Base-by-base conservation (phyloP, 192 early-diverging fungal species). In the Linnemannia schmuckeri region DNA sequence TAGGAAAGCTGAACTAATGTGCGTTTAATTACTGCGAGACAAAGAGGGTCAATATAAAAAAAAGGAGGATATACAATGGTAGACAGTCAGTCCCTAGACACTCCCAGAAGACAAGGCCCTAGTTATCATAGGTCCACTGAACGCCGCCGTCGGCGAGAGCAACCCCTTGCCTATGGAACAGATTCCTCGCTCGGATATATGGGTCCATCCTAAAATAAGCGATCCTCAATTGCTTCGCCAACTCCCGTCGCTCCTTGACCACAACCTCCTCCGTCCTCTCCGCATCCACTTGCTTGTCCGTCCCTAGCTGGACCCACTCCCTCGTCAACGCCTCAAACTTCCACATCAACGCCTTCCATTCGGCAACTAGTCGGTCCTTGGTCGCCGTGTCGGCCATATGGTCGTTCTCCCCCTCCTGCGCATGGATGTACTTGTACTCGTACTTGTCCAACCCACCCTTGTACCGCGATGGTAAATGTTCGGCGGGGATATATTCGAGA, bases 401-500 rank as follows among this genome's bases (percentile, higher is more conserved):
- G 27, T 44, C 24, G 83, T 92, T 93, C 70, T 94, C 93, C 10
- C 77, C 88, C 2, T 72, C 63, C 4, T 63, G 18, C 5, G 78
- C 72, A 27, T 42, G 74, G 0, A 78, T 79, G 72, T 93, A 95
- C 42, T 85, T 73, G 88, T 92, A 95, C 44, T 40, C 54, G 78
- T 82, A 93, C 22, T 79, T 54, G 44, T 90, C 83, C 37, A 81
- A 74, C 37, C 96, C 96, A 42, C 92, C 91, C 10, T 93, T 88
- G 54, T 82, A 89, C 10, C 82, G 70, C 13, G 93, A 93, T 22
- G 94, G 93, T 42, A 97, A 73, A 41, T 93, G 81, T 13, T 87
- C 89, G 7, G 89, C 87, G 17, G 91, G 91, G 61, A 98, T 95
- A 63, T 89, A 95, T 33, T 92, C 72, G 2, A 80, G 72, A 33